These are phyloP conservation scores for Salvia hispanica DNA, from an alignment of 257 asterid genomes.

Conservation along the genomic window DNA sequence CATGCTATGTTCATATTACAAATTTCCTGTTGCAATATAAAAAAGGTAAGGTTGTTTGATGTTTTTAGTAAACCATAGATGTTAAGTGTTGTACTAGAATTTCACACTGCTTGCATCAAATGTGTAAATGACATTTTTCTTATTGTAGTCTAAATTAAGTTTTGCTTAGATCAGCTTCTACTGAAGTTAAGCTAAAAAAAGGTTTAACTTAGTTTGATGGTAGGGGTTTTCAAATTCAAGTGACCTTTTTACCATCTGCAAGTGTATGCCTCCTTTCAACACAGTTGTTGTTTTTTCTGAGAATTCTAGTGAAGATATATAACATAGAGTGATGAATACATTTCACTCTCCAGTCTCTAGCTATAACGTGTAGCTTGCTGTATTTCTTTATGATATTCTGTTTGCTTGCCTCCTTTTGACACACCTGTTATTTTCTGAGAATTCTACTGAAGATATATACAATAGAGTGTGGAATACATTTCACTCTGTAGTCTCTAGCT, in stretches of 20 bases:
- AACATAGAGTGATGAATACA: not conserved
- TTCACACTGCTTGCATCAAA: not conserved
- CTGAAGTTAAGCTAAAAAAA: conserved; percentile 8
- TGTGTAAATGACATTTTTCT: not conserved
- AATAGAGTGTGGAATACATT: not conserved
- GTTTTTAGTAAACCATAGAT: not conserved
- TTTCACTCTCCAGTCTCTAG: conserved; percentile 2
- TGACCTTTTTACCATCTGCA: conserved; percentile 7
- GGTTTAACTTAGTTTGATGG: conserved; percentile 20
- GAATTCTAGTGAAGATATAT: conserved; percentile 17
- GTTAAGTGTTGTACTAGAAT: conserved; percentile 1
- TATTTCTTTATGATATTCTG: conserved; percentile 8
- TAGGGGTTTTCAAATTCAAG: not conserved
- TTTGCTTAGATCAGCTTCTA: conserved; percentile 16
- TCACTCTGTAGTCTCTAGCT: not conserved
- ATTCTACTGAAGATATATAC: conserved; percentile 10
- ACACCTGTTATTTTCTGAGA: conserved; percentile 10
- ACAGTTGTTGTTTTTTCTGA: conserved; percentile 14
- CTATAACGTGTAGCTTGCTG: conserved; percentile 11
- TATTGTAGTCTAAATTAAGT: not conserved
- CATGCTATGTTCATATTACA: conserved; percentile 19
- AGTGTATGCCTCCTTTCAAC: not conserved
- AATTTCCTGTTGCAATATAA: conserved; percentile 10
- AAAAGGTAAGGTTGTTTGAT: conserved; percentile 14
- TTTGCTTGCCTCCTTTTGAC: not conserved